A percentile compares a stretch with the other conserved stretches of the same genome.
phyloP scores from a whole-genome alignment of 2,329 filamentous ascomycete genomes.

The Talaromyces islandicus region DNA sequence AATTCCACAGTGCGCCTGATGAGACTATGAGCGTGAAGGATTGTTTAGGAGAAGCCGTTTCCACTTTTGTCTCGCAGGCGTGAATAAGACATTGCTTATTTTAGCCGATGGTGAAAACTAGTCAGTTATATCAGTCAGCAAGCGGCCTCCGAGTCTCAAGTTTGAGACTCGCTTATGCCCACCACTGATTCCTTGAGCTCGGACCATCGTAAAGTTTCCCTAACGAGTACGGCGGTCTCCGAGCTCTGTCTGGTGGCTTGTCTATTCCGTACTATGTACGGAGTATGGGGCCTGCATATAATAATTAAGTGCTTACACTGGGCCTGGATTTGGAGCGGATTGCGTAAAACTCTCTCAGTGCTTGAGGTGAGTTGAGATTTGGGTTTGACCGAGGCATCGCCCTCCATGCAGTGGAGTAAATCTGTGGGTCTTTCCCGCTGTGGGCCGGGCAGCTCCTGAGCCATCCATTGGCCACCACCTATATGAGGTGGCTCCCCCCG shows the following conservation, averaged over 20 bases:
- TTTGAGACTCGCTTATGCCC: not conserved
- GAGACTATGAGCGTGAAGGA: not conserved
- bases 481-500: not conserved
- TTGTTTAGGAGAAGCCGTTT: not conserved
- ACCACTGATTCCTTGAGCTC: not conserved
- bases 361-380: not conserved
- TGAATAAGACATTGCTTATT: not conserved
- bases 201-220: not conserved
- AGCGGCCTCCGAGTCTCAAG: not conserved
- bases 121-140: not conserved
- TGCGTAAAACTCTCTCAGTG: not conserved
- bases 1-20: not conserved
- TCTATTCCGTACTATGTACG: not conserved
- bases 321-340: not conserved
- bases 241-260: not conserved
- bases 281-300: not conserved
- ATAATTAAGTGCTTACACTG: not conserved
- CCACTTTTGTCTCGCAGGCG: not conserved
- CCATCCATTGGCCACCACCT: not conserved
- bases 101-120: not conserved
- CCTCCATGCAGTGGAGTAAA: not conserved
- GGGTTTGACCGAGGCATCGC: not conserved
- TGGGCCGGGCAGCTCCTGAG: not conserved
- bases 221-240: not conserved
- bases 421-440: not conserved